Percentiles rank a stretch among this genome's conserved stretches.
Evolutionary conservation across 2,329 filamentous ascomycete genomes (phyloP).

Genomic region (Phoma sp.): DNA sequence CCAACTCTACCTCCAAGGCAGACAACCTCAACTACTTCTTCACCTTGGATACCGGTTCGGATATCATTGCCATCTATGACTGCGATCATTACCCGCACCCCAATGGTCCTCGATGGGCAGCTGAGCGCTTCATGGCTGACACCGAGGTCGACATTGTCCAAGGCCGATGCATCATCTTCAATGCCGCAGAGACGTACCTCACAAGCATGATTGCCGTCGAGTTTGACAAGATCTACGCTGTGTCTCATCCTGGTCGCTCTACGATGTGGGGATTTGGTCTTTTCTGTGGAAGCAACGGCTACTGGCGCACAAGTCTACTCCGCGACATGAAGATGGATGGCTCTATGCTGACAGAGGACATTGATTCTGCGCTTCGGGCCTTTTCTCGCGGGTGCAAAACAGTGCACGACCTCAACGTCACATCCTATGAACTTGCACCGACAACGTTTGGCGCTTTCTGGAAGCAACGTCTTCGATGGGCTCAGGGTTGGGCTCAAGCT

Average conservation of each 20-base stretch:
- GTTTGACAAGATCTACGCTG: constrained; percentile 60
- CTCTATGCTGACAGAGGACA: constrained; percentile 59
- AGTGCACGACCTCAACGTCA: constrained; percentile 57
- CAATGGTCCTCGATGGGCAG: constrained; percentile 56
- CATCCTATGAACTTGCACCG: constrained; percentile 57
- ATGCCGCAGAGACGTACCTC: constrained; percentile 52
- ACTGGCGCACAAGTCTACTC: constrained; percentile 55
- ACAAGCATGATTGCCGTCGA: constrained; percentile 57
- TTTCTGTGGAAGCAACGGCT: constrained; percentile 58
- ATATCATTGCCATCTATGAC: constrained; percentile 57
- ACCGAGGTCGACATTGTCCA: constrained; percentile 56
- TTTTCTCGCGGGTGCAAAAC: constrained; percentile 52
- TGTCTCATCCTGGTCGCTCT: constrained; percentile 56
- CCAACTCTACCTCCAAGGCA: constrained; percentile 57
- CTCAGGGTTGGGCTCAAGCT: constrained; percentile 59
- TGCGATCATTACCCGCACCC: constrained; percentile 59
- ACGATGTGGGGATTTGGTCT: constrained; percentile 57
- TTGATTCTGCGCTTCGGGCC: constrained; percentile 56
- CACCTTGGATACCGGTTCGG: constrained; percentile 51
- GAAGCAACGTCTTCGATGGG: constrained; percentile 59
- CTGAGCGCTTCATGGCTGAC: constrained; percentile 54
- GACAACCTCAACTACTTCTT: constrained; percentile 59
- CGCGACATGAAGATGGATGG: constrained; percentile 57
- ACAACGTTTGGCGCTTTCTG: constrained; percentile 54
- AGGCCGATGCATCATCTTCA: constrained; percentile 58